Percentiles rank a stretch among this genome's conserved stretches.
These are phyloP conservation scores for Narthecium ossifragum DNA, from an alignment of 106 monocot genomes.

Conservation along the genomic window DNA sequence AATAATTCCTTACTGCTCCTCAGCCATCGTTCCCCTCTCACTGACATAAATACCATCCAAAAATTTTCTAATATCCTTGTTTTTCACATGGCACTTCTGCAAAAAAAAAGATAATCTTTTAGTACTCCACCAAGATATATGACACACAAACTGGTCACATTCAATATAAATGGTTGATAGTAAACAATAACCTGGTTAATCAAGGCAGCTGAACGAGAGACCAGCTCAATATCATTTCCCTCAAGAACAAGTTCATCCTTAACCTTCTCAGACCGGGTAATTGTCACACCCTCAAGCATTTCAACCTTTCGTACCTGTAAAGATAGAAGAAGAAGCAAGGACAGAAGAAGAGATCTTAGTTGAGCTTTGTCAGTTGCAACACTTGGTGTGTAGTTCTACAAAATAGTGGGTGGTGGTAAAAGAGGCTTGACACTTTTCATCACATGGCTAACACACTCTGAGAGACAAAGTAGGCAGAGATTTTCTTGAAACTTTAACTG, in stretches of 20 bases:
- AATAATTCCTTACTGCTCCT: slow-evolving; percentile 18
- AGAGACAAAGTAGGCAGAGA: too few species aligned
- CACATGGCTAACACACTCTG: too few species aligned
- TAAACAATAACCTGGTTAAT: slow-evolving; percentile 62
- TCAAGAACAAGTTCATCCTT: slow-evolving; percentile 90
- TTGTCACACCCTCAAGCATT: slow-evolving; percentile 66
- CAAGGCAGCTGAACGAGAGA: slow-evolving; percentile 77
- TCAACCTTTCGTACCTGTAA: slow-evolving; percentile 76
- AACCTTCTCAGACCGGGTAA: slow-evolving; percentile 72
- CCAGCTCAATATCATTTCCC: slow-evolving; percentile 83
- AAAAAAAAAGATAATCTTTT: slow-evolving; percentile 1
- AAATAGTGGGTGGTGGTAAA: too few species aligned
- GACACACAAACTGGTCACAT: too few species aligned
- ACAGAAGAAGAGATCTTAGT: too few species aligned
- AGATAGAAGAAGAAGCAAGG: background rate
- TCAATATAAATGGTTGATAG: too few species aligned
- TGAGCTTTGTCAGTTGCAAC: too few species aligned
- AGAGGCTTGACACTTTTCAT: too few species aligned
- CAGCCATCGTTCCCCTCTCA: slow-evolving; percentile 41
- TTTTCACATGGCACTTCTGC: slow-evolving; percentile 79
- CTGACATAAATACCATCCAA: slow-evolving; percentile 76
- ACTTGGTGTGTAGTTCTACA: too few species aligned
- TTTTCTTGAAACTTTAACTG: too few species aligned
- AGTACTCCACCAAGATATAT: too few species aligned
- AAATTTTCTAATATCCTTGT: slow-evolving; percentile 70